These are phyloP conservation scores for Neoconidiobolus thromboides DNA, from an alignment of 371 early-diverging fungal genomes.

Conservation along the genomic window DNA sequence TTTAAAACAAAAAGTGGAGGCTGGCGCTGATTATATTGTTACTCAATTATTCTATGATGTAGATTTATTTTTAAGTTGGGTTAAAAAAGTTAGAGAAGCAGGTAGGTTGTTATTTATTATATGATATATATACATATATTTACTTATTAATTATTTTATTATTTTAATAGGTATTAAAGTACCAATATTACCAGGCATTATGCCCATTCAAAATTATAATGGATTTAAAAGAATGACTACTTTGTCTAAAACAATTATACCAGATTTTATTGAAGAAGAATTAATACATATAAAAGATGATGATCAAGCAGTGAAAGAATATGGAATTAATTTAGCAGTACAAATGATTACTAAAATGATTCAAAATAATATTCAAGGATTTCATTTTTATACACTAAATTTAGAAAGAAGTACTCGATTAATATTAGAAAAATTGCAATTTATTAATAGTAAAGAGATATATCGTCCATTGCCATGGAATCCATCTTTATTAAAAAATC, in stretches of 20 bases:
- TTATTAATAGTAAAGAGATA: slow-evolving; percentile 55
- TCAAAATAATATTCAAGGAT: slow-evolving; percentile 33
- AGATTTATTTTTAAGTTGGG: slow-evolving; percentile 54
- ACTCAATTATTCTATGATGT: slow-evolving; percentile 82
- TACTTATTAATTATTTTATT: background rate
- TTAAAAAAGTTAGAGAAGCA: slow-evolving; percentile 35
- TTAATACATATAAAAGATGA: slow-evolving; percentile 82
- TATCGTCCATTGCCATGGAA: slow-evolving; percentile 85
- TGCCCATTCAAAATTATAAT: slow-evolving; percentile 71
- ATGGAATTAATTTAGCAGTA: slow-evolving; percentile 52
- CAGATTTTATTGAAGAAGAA: slow-evolving; percentile 35
- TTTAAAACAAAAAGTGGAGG: slow-evolving; percentile 65
- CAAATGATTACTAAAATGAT: slow-evolving; percentile 50
- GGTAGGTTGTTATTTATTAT: slow-evolving; percentile 11
- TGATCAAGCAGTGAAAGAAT: slow-evolving; percentile 74
- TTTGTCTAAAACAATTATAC: slow-evolving; percentile 58
- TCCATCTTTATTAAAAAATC: slow-evolving; percentile 43
- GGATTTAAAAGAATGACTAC: slow-evolving; percentile 67
- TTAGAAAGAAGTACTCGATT: slow-evolving; percentile 57
- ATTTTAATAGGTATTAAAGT: slow-evolving; percentile 30
- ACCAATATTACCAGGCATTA: slow-evolving; percentile 77
- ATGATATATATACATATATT: background rate
- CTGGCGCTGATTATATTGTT: slow-evolving; percentile 71
- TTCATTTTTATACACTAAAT: slow-evolving; percentile 70
- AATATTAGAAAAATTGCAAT: slow-evolving; percentile 51